phyloP scores from a whole-genome alignment of 2,329 filamentous ascomycete species.

The Colletotrichum sansevieriae region DNA sequence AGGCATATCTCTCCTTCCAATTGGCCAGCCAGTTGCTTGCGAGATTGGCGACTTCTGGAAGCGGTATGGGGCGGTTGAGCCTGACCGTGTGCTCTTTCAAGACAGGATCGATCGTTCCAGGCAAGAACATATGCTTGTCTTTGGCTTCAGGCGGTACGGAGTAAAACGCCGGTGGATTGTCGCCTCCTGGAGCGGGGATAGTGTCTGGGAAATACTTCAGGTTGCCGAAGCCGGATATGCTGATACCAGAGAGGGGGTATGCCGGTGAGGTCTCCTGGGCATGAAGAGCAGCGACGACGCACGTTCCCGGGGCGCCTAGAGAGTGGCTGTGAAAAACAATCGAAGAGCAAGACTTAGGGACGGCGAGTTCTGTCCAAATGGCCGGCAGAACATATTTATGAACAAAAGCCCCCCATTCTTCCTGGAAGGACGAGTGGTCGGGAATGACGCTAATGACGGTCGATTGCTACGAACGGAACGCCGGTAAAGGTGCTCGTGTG shows the following conservation, averaged over 20 bases:
- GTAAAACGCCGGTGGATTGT: constrained; percentile 12
- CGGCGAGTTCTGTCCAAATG: constrained; percentile 43
- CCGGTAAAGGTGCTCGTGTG: constrained; percentile 36
- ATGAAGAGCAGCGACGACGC: constrained; percentile 41
- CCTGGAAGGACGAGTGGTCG: constrained; percentile 28
- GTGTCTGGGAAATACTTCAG: not conserved
- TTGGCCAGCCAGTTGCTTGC: constrained; percentile 31
- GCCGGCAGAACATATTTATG: constrained; percentile 41
- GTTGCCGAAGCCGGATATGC: constrained; percentile 44
- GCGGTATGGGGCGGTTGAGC: constrained; percentile 40
- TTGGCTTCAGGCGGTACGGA: constrained; percentile 31
- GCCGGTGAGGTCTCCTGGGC: constrained; percentile 18
- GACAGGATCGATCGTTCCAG: constrained; percentile 40
- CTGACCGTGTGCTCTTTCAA: constrained; percentile 38
- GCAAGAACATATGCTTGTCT: constrained; percentile 40
- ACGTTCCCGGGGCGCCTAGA: constrained; percentile 40
- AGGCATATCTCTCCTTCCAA: constrained; percentile 33
- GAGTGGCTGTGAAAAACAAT: constrained; percentile 45
- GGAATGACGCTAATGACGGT: constrained; percentile 38
- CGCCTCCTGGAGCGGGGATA: constrained; percentile 3
- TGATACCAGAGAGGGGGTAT: constrained; percentile 44
- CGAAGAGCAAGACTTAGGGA: constrained; percentile 37
- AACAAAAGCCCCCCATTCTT: constrained; percentile 35
- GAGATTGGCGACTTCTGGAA: constrained; percentile 36
- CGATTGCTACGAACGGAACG: constrained; percentile 44